Percentiles rank a stretch among this genome's conserved stretches.
Conservation (phyloP, 2,329 filamentous ascomycete species). For the Diaporthe eres region DNA sequence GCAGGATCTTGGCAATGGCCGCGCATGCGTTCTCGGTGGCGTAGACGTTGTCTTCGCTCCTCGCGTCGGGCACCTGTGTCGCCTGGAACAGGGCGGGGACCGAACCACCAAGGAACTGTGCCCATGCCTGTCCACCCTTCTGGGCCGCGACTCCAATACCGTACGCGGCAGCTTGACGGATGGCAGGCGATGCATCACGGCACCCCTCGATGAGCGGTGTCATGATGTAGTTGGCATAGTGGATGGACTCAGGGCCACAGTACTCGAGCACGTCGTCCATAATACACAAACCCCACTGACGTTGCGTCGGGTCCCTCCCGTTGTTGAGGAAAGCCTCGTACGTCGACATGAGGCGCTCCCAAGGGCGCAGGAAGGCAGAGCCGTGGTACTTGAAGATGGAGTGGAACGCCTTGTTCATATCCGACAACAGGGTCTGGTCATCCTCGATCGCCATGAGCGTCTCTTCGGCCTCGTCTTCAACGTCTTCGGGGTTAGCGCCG, state of each 20-base stretch:
- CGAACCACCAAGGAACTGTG: conserved; percentile 85
- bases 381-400: conserved; percentile 98
- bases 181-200: conserved; percentile 87
- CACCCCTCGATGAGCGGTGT: conserved; percentile 90
- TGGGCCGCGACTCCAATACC: conserved; percentile 96
- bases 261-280: conserved; percentile 99
- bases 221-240: conserved; percentile 88
- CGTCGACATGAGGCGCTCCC: conserved; percentile 87
- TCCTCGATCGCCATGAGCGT: conserved; percentile 93
- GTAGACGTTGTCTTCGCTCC: conserved; percentile 94
- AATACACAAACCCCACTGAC: conserved; percentile 99
- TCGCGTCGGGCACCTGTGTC: conserved; percentile 83
- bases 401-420: conserved; percentile 99
- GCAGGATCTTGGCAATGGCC: conserved; percentile 95
- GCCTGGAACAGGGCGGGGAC: conserved; percentile 89
- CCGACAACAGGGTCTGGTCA: conserved; percentile 94
- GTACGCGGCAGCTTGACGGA: conserved; percentile 95
- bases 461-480: conserved; percentile 89
- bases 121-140: conserved; percentile 89
- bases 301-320: conserved; percentile 87
- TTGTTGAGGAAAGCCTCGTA: conserved; percentile 87
- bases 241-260: conserved; percentile 89
- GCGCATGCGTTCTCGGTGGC: conserved; percentile 98
- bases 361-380: conserved; percentile 84
- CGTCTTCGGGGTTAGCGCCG: conserved; percentile 82